A percentile compares a stretch with the other conserved stretches of the same genome.
Evolutionary conservation across 169 alveolate genomes (phyloP).

Genomic region (Eimeria necatrix): DNA sequence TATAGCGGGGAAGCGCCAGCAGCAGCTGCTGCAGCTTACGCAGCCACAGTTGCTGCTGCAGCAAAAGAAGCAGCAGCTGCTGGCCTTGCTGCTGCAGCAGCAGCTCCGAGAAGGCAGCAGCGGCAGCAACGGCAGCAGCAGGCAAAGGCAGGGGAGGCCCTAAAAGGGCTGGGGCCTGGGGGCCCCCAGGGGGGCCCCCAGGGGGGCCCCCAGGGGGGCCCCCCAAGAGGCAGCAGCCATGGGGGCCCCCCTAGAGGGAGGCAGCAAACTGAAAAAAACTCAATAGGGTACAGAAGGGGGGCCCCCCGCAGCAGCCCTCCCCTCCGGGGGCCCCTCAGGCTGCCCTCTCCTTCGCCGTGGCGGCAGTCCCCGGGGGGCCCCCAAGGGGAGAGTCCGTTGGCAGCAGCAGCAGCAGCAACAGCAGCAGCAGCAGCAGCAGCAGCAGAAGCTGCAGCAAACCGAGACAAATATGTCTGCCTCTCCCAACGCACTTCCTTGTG

Average conservation of each 20-base stretch:
- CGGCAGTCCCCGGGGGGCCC: too few species aligned
- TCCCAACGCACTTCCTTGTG: too few species aligned
- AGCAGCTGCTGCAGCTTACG: background rate
- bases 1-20: background rate
- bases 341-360: background rate
- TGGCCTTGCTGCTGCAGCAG: background rate
- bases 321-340: constrained; percentile 28
- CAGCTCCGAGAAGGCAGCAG: background rate
- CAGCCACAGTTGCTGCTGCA: constrained; percentile 2
- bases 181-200: background rate
- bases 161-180: background rate
- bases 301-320: background rate
- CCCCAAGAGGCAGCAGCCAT: background rate
- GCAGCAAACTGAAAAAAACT: background rate
- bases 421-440: too few species aligned
- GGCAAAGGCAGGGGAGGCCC: background rate
- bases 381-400: background rate
- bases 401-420: too few species aligned
- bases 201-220: background rate
- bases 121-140: background rate
- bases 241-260: background rate
- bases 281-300: background rate
- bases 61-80: background rate
- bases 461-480: too few species aligned
- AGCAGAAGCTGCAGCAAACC: too few species aligned